These are phyloP conservation scores for Suillus bovinus DNA, from an alignment of 768 basidiomycete species.

Conservation along the genomic window DNA sequence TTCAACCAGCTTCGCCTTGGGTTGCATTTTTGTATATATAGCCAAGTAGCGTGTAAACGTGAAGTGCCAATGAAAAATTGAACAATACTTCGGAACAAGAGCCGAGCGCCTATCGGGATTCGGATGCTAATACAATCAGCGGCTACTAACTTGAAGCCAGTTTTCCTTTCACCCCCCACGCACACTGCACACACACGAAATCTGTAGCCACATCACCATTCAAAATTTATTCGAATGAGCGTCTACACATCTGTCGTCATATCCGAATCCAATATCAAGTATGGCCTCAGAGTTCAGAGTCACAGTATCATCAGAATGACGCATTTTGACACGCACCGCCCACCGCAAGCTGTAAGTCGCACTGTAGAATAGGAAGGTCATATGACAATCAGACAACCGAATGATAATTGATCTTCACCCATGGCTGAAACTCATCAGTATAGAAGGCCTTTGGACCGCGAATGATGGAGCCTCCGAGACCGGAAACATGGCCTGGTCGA, in stretches of 20 bases:
- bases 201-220: too few relatives aligned
- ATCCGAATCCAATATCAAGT: neutral
- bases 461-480: neutral
- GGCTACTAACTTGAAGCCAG: too few relatives aligned
- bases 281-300: neutral
- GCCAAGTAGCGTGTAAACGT: too few relatives aligned
- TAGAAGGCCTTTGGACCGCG: neutral
- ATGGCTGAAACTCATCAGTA: neutral
- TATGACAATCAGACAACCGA: neutral
- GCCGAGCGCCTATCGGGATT: too few relatives aligned
- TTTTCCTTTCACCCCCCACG: too few relatives aligned
- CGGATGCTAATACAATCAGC: too few relatives aligned
- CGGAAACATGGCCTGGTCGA: neutral
- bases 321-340: neutral
- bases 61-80: too few relatives aligned
- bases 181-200: too few relatives aligned
- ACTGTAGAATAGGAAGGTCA: neutral
- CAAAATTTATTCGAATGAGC: too few relatives aligned
- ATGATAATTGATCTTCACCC: neutral
- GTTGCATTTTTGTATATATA: too few relatives aligned
- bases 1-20: neutral
- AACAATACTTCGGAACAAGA: too few relatives aligned
- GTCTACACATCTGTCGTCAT: neutral
- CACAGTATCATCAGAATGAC: neutral
- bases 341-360: neutral